phyloP scores from a whole-genome alignment of 2,329 filamentous ascomycete genomes.

The Stagonosporopsis tanaceti region DNA sequence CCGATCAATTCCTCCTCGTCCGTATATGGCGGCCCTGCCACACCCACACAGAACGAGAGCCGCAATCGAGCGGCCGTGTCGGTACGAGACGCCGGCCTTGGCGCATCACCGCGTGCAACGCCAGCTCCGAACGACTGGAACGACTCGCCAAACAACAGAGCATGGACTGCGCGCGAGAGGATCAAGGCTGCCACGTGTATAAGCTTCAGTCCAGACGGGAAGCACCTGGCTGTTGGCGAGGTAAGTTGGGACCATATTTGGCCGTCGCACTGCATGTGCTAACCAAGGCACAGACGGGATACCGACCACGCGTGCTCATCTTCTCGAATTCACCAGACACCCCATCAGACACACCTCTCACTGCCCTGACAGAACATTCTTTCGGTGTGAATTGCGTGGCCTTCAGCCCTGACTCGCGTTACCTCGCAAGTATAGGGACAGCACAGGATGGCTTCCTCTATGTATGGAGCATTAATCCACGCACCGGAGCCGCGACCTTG shows the following conservation, averaged over 20 bases:
- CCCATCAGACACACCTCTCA: constrained; percentile 81
- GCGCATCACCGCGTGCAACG: constrained; percentile 54
- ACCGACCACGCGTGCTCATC: constrained; percentile 87
- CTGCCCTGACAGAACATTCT: constrained; percentile 86
- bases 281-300: constrained; percentile 71
- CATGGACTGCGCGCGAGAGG: constrained; percentile 87
- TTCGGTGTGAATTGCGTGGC: constrained; percentile 88
- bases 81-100: constrained; percentile 58
- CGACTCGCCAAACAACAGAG: constrained; percentile 71
- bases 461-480: constrained; percentile 86
- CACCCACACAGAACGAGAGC: constrained; percentile 60
- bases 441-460: constrained; percentile 94
- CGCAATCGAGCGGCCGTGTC: constrained; percentile 66
- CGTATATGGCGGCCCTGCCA: constrained; percentile 62
- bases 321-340: constrained; percentile 81
- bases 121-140: constrained; percentile 58
- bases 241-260: constrained; percentile 48
- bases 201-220: constrained; percentile 85
- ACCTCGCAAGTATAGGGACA: constrained; percentile 85
- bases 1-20: constrained; percentile 69
- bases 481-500: constrained; percentile 79
- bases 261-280: constrained; percentile 28
- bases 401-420: constrained; percentile 87
- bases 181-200: constrained; percentile 95
- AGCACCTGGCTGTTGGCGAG: constrained; percentile 90